Evolutionary conservation across 306 rosid species (phyloP).

Genomic region (Malus orientalis): DNA sequence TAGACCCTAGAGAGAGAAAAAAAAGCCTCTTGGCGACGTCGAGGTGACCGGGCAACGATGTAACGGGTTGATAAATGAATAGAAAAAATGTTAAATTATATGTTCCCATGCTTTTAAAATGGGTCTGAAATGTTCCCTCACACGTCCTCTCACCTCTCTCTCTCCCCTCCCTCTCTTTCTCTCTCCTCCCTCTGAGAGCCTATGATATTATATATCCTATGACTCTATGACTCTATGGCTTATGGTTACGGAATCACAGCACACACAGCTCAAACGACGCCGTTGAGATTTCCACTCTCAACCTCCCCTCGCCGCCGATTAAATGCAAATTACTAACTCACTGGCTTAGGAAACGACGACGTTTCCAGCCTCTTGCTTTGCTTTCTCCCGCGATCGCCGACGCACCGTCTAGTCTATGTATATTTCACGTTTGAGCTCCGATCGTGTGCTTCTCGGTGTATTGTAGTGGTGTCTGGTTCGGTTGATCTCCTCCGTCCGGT

Average conservation of each 20-base stretch:
- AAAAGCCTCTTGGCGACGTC: slow-evolving; percentile 30
- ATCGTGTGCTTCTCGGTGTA: slow-evolving; percentile 17
- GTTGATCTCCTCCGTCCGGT: slow-evolving; percentile 16
- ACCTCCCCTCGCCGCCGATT: not conserved
- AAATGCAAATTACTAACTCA: not conserved
- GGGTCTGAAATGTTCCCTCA: slow-evolving; percentile 48
- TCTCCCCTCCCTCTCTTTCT: not conserved
- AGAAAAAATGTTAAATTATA: not conserved
- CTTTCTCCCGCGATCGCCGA: slow-evolving; percentile 28
- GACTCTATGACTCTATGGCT: not conserved
- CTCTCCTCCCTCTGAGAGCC: not conserved
- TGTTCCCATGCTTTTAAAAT: slow-evolving; percentile 44
- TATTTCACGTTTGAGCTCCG: slow-evolving; percentile 22
- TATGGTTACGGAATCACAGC: not conserved
- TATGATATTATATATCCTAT: not conserved
- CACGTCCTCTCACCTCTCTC: slow-evolving; percentile 28
- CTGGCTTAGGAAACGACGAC: not conserved
- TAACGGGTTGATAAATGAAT: slow-evolving; percentile 22
- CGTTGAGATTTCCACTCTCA: not conserved
- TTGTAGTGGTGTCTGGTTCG: slow-evolving; percentile 7
- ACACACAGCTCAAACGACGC: not conserved
- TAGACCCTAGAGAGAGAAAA: not conserved
- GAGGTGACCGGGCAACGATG: slow-evolving; percentile 48
- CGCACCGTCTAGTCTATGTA: not conserved
- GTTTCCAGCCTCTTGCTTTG: not conserved